These are phyloP conservation scores for Candida incommunis DNA, from an alignment of 805 yeast species.

Conservation along the genomic window DNA sequence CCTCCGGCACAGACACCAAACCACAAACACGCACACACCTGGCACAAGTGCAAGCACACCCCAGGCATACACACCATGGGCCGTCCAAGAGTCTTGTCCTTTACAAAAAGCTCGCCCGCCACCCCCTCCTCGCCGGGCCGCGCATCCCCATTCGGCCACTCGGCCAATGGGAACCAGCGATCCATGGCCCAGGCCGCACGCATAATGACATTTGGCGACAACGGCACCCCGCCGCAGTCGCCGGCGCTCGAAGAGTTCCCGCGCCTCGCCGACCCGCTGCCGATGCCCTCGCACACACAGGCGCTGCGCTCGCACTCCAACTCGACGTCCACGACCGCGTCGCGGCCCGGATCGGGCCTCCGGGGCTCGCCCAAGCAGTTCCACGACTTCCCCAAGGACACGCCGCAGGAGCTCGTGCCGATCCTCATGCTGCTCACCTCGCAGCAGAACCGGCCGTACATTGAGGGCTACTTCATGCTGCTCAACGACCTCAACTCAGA, in stretches of 20 bases:
- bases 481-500: conserved; percentile 41
- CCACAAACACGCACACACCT: background rate
- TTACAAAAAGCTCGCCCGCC: background rate
- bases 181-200: background rate
- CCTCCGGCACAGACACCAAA: too few species aligned
- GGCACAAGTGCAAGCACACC: background rate
- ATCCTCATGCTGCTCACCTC: conserved; percentile 55
- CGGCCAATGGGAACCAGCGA: too few species aligned
- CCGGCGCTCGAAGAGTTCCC: conserved; percentile 1
- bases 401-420: conserved; percentile 58
- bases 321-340: conserved; percentile 1
- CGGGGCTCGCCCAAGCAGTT: conserved; percentile 2
- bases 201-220: background rate
- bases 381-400: conserved; percentile 16
- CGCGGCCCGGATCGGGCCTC: background rate
- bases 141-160: too few species aligned
- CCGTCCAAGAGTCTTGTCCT: conserved; percentile 1
- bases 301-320: background rate
- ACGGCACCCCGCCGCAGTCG: background rate
- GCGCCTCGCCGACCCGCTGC: background rate
- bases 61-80: background rate
- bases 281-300: background rate
- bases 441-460: conserved; percentile 54
- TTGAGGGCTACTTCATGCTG: conserved; percentile 35
- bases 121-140: too few species aligned